Evolutionary conservation across 305 asterid species (phyloP), one percentile per base, ranked within the genome.

Genomic region (Fraxinus floribunda): DNA sequence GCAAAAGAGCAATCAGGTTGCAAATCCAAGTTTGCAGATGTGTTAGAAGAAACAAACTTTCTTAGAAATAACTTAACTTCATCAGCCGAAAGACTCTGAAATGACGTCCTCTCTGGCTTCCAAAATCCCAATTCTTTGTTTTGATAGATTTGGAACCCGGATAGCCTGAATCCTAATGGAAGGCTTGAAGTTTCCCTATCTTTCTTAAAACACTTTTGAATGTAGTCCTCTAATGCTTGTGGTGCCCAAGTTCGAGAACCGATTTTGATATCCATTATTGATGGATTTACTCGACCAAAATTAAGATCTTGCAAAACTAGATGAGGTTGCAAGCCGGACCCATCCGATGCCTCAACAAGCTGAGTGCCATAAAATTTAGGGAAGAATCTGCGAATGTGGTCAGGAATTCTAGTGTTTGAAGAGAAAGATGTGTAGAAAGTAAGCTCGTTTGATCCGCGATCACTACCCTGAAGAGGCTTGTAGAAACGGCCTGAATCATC

Each of bases 391-490:
- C 83, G 46, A 30, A 93, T 90, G 87, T 88, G 92, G 41, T 87
- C 89, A 0, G 93, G 92, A n/a, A 93, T 85, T 77, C 82, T 85
- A 0, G 88, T 35, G 89, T 91, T 85, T 1, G 93, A 90, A 74
- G 91, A 89, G 81, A 93, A 90, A 7, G 93, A 90, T 39, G 90
- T 71, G 29, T 93, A 93, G 84, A 93, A 93, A 15, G 91, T 74
- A 68, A 86, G 93, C 86, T 93, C 97, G 1, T 78, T 84, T 0
- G 91, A 49, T 13, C 99, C 99, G 76, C 99, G 98, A 3, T 91
- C 92, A 30, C 85, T 95, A 0, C 93, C 89, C 85, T 94, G 99
- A 30, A 94, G 91, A 78, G 99, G 99, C 93, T 95, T 95, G 94
- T 94, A 95, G 81, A 95, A 95, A 73, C 84, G 89, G 1, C 99